Evolutionary conservation across 371 early-diverging fungal genomes (phyloP).

Genomic region (Haplosporangium sp.): DNA sequence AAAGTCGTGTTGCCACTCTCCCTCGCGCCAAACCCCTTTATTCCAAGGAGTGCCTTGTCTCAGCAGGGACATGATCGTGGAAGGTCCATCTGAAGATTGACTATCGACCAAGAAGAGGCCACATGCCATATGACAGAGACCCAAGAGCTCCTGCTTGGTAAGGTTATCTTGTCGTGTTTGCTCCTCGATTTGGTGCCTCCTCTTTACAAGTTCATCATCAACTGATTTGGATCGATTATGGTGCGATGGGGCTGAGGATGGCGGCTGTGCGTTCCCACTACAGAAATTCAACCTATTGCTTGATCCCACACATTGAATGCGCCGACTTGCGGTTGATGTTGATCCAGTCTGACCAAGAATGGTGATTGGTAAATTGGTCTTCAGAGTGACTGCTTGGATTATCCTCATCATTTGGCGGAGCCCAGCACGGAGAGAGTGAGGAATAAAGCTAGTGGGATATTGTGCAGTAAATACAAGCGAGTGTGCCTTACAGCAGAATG

Average conservation of each 20-base stretch:
- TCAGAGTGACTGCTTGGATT: slow-evolving; percentile 24
- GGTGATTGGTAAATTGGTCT: slow-evolving; percentile 5
- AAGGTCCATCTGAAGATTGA: slow-evolving; percentile 12
- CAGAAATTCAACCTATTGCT: slow-evolving; percentile 33
- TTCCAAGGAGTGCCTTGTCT: slow-evolving; percentile 43
- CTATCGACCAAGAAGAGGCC: slow-evolving; percentile 41
- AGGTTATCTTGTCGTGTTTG: slow-evolving; percentile 33
- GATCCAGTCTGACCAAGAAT: not conserved
- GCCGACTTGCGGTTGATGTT: not conserved
- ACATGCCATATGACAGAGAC: slow-evolving; percentile 53
- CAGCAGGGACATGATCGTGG: slow-evolving; percentile 50
- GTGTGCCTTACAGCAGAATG: slow-evolving; percentile 52
- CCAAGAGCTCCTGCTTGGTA: slow-evolving; percentile 41
- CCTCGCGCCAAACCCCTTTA: slow-evolving; percentile 51
- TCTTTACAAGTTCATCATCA: slow-evolving; percentile 23
- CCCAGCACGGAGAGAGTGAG: slow-evolving; percentile 27
- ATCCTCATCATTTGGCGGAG: slow-evolving; percentile 30
- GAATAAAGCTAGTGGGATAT: slow-evolving; percentile 22
- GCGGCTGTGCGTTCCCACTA: slow-evolving; percentile 8
- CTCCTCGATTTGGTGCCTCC: slow-evolving; percentile 43
- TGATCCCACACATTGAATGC: slow-evolving; percentile 28
- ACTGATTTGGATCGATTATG: not conserved
- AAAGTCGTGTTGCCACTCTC: slow-evolving; percentile 36
- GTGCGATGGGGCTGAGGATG: not conserved
- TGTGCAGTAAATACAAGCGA: slow-evolving; percentile 32